Conservation (phyloP, 805 yeast genomes). For the Millerozyma acaciae region DNA sequence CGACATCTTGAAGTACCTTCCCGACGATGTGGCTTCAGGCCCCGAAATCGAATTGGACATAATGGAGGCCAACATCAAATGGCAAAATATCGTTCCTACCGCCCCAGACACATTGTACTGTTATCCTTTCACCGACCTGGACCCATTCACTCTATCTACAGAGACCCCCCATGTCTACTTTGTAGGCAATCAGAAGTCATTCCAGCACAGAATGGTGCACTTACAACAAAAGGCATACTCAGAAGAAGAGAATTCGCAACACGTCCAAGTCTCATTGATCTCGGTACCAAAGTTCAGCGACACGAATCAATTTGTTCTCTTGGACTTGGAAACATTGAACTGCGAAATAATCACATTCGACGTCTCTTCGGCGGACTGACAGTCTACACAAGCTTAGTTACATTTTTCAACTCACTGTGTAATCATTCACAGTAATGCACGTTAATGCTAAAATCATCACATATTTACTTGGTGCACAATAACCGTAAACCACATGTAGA, state of each 20-base stretch:
- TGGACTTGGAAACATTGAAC: conserved; percentile 27
- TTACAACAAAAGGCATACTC: conserved; percentile 14
- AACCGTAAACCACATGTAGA: no score
- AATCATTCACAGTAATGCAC: no score
- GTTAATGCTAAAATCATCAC: no score
- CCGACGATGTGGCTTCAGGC: conserved; percentile 29
- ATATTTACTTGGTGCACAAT: no score
- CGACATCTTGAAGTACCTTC: conserved; percentile 68
- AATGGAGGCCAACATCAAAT: conserved; percentile 63
- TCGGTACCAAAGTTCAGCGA: conserved; percentile 67
- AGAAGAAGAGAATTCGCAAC: conserved; percentile 16
- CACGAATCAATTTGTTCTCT: conserved; percentile 48
- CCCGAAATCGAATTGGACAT: conserved; percentile 34
- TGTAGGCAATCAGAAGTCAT: conserved; percentile 77
- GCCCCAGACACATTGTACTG: conserved; percentile 95
- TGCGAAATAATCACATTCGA: conserved; percentile 44
- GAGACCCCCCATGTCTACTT: conserved; percentile 85
- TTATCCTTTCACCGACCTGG: conserved; percentile 71
- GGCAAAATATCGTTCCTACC: conserved; percentile 91
- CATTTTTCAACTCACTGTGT: neutral
- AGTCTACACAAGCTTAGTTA: neutral
- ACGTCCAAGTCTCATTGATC: conserved; percentile 45
- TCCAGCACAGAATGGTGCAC: conserved; percentile 38
- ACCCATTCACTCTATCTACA: conserved; percentile 69
- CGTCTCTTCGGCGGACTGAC: no score